phyloP scores from a whole-genome alignment of 2,329 filamentous ascomycete species.

The Nemania abortiva region DNA sequence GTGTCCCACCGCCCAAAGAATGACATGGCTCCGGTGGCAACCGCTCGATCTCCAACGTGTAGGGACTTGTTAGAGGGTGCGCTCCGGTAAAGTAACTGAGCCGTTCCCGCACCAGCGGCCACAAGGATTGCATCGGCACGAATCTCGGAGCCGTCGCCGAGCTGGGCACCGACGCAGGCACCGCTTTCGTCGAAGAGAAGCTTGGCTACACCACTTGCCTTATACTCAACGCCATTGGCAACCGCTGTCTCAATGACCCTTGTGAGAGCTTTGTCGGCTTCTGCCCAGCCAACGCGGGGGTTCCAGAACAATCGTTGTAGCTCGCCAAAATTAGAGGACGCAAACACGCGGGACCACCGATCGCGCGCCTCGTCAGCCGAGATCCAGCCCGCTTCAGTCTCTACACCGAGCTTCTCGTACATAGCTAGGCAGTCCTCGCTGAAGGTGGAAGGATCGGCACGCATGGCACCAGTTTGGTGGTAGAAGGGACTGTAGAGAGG shows the following conservation, averaged over 20 bases:
- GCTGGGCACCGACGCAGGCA: neutral
- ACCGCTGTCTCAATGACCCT: neutral
- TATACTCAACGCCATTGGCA: neutral
- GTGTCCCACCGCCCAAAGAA: neutral
- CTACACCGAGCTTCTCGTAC: neutral
- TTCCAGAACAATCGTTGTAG: neutral
- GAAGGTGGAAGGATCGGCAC: neutral
- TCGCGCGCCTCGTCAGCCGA: neutral
- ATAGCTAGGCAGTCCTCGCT: neutral
- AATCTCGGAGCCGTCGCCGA: neutral
- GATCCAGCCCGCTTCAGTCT: neutral
- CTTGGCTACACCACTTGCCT: neutral
- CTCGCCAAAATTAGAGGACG: neutral
- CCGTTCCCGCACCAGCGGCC: neutral
- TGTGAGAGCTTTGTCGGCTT: neutral
- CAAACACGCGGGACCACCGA: neutral
- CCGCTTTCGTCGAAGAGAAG: neutral
- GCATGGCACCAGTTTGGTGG: neutral
- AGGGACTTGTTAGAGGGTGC: neutral
- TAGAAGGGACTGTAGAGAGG: neutral
- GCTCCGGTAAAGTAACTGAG: neutral
- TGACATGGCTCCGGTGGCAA: neutral
- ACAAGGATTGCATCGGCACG: neutral
- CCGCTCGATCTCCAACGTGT: neutral
- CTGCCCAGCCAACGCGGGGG: neutral